Evolutionary conservation across 2,329 filamentous ascomycete species (phyloP).

Genomic region (Sporothrix phasma): DNA sequence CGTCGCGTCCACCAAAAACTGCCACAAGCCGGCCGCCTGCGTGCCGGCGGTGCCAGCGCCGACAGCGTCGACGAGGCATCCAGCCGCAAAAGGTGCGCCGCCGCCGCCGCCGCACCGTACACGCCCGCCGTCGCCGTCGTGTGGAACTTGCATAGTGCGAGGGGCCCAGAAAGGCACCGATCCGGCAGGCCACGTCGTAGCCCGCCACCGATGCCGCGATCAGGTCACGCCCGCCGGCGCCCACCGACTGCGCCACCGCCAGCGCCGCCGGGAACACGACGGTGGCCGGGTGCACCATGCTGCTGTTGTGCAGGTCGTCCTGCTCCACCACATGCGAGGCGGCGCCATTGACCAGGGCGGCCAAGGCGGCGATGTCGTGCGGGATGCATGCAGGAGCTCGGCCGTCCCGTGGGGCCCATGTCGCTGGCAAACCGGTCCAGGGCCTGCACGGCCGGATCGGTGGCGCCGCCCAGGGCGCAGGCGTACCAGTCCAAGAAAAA

Average conservation of each 20-base stretch:
- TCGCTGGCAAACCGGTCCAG: background rate
- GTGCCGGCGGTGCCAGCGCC: slow-evolving; percentile 3
- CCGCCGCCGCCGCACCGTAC: background rate
- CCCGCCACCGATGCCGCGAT: slow-evolving; percentile 3
- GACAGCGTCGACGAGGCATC: background rate
- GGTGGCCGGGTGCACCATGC: slow-evolving; percentile 8
- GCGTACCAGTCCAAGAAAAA: slow-evolving; percentile 7
- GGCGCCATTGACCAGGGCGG: background rate
- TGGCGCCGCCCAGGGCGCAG: background rate
- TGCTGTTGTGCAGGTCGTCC: slow-evolving; percentile 7
- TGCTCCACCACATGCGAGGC: slow-evolving; percentile 5
- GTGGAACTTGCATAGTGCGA: slow-evolving; percentile 3
- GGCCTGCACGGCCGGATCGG: background rate
- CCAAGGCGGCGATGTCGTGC: background rate
- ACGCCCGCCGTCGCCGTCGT: slow-evolving; percentile 4
- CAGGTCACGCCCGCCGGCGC: background rate
- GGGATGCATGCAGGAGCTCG: background rate
- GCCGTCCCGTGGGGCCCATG: background rate
- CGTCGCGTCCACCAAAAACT: slow-evolving; percentile 6
- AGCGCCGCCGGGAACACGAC: slow-evolving; percentile 9
- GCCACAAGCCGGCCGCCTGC: slow-evolving; percentile 7
- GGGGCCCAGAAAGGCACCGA: background rate
- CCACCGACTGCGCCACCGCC: background rate
- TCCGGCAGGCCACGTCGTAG: slow-evolving; percentile 8
- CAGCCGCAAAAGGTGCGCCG: background rate